Conservation (phyloP, 768 basidiomycete species). For the Basidioascus undulatus region DNA sequence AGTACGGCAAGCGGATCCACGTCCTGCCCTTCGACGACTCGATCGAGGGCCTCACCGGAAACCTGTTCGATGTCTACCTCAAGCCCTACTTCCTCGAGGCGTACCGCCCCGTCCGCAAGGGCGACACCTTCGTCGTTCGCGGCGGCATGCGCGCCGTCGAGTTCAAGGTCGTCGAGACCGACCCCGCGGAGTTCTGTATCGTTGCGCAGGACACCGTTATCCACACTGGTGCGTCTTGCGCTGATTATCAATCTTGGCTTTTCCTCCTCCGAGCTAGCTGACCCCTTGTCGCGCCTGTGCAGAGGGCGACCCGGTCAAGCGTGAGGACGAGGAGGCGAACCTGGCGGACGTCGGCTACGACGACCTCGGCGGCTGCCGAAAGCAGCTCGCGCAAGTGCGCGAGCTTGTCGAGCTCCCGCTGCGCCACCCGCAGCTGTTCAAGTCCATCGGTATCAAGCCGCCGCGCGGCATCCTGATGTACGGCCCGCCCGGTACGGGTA, state of each 20-base stretch:
- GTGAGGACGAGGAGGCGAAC: conserved; percentile 94
- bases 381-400: conserved; percentile 98
- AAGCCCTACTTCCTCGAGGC: conserved; percentile 97
- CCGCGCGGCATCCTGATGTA: conserved; percentile 97
- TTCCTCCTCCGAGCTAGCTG: neutral
- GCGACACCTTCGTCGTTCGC: conserved; percentile 96
- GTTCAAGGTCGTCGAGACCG: conserved; percentile 97
- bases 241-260: too few species aligned
- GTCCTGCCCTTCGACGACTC: conserved; percentile 96
- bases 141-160: conserved; percentile 97
- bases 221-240: conserved; percentile 47
- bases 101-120: conserved; percentile 89
- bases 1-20: conserved; percentile 95
- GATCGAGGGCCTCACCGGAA: conserved; percentile 81
- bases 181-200: conserved; percentile 94
- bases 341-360: conserved; percentile 94
- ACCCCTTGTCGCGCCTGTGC: conserved; percentile 9
- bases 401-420: conserved; percentile 95
- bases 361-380: conserved; percentile 96
- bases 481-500: conserved; percentile 96
- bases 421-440: conserved; percentile 97
- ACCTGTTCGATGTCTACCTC: conserved; percentile 95
- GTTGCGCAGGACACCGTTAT: conserved; percentile 98
- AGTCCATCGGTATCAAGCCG: conserved; percentile 99
- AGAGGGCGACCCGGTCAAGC: conserved; percentile 97